Conservation (phyloP, 257 asterid species). For the Capsicum baccatum region DNA sequence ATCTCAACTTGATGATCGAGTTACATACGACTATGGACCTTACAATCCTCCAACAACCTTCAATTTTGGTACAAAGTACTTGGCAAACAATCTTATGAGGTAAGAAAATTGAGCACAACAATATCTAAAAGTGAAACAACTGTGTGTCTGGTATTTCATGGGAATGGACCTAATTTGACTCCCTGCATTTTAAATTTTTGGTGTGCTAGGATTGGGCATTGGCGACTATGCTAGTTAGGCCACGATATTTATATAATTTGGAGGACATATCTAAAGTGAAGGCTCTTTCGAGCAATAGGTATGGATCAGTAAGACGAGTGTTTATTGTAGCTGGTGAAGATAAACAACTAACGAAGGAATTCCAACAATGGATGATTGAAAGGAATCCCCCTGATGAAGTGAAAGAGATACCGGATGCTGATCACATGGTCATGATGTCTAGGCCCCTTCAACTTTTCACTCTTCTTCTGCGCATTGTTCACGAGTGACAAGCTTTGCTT, state of each 20-base stretch:
- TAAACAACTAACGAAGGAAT: conserved; percentile 29
- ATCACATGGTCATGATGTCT: conserved; percentile 54
- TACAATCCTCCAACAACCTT: conserved; percentile 39
- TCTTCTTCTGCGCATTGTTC: conserved; percentile 31
- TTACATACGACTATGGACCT: conserved; percentile 33
- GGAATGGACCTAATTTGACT: no score
- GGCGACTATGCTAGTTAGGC: conserved; percentile 39
- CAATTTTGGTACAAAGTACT: conserved; percentile 34
- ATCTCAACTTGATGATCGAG: conserved; percentile 22
- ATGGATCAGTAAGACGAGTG: conserved; percentile 41
- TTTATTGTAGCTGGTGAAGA: conserved; percentile 39
- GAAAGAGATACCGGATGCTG: conserved; percentile 38
- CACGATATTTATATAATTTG: conserved; percentile 10
- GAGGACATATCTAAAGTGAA: conserved; percentile 33
- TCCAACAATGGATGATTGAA: conserved; percentile 45
- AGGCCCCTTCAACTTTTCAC: conserved; percentile 37
- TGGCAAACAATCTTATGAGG: conserved; percentile 36
- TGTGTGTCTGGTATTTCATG: neutral
- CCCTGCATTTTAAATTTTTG: neutral
- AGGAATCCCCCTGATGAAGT: conserved; percentile 47
- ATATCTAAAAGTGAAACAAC: neutral
- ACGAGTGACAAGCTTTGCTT: neutral
- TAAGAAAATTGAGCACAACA: conserved; percentile 3
- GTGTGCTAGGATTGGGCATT: conserved; percentile 39
- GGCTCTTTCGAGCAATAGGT: conserved; percentile 24